Percentiles rank a stretch among this genome's conserved stretches.
Conservation (phyloP, 164 flowering plant species). For the Houttuynia cordata region DNA sequence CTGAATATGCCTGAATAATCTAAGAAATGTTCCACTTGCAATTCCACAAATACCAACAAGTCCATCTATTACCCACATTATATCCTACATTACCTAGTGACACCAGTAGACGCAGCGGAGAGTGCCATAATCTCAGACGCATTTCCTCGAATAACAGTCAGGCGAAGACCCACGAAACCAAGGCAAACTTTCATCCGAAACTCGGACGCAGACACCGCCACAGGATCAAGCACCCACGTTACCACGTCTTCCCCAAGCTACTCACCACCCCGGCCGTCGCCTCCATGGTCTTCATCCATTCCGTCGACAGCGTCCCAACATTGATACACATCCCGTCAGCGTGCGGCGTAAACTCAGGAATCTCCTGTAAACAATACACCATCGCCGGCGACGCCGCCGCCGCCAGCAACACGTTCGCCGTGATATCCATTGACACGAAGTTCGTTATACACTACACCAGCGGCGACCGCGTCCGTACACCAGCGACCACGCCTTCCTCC, state of each 20-base stretch:
- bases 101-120: constrained; percentile 27
- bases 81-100: constrained; percentile 12
- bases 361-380: constrained; percentile 60
- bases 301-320: constrained; percentile 65
- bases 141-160: constrained; percentile 69
- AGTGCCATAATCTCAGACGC: constrained; percentile 83
- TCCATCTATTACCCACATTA: no score
- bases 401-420: constrained; percentile 76
- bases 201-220: constrained; percentile 61
- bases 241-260: constrained; percentile 30
- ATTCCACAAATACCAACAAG: no score
- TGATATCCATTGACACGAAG: constrained; percentile 84
- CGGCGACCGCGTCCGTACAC: constrained; percentile 34
- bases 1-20: no score
- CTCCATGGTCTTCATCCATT: constrained; percentile 76
- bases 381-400: constrained; percentile 93
- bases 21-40: no score
- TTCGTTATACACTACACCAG: constrained; percentile 92
- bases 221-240: constrained; percentile 99
- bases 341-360: constrained; percentile 77
- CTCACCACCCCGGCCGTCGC: constrained; percentile 41
- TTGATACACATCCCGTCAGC: constrained; percentile 48
- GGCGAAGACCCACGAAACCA: constrained; percentile 44
- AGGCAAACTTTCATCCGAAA: constrained; percentile 59
- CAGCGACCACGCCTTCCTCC: constrained; percentile 34